These are phyloP conservation scores for Penicillium rolfsii DNA, from an alignment of 2,329 filamentous ascomycete genomes.

Conservation along the genomic window DNA sequence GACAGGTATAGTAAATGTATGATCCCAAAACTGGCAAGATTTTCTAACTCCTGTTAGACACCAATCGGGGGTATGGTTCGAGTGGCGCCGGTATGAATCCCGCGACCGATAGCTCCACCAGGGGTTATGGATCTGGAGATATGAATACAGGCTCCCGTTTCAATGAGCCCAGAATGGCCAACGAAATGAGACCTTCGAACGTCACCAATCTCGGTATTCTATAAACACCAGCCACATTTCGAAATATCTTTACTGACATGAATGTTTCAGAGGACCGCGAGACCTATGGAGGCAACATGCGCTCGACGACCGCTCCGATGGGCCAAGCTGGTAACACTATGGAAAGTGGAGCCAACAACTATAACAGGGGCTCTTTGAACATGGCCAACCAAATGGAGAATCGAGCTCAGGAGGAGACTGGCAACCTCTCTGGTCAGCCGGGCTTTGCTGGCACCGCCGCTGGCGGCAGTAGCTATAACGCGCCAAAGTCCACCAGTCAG, in stretches of 20 bases:
- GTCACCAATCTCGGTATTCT: not conserved
- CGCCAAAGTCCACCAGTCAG: slow-evolving; percentile 8
- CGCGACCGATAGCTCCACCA: slow-evolving; percentile 12
- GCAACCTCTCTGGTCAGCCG: slow-evolving; percentile 17
- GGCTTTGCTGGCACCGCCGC: slow-evolving; percentile 17
- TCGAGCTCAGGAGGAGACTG: slow-evolving; percentile 58
- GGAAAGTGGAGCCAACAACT: not conserved
- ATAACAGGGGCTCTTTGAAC: slow-evolving; percentile 35
- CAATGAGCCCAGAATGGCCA: slow-evolving; percentile 4
- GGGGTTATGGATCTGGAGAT: slow-evolving; percentile 16
- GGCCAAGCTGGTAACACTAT: slow-evolving; percentile 32
- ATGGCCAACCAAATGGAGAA: slow-evolving; percentile 56
- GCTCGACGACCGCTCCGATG: not conserved
- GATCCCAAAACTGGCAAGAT: too few species aligned
- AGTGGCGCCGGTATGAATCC: not conserved
- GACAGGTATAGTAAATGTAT: not conserved
- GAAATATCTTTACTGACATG: not conserved
- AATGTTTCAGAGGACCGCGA: not conserved
- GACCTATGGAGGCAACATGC: not conserved
- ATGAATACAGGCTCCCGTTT: slow-evolving; percentile 5
- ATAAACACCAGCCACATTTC: not conserved
- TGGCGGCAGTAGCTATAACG: slow-evolving; percentile 23
- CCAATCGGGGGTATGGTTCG: not conserved
- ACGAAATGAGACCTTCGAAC: slow-evolving; percentile 3
- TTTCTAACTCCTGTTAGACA: not conserved